phyloP scores from a whole-genome alignment of 2,329 filamentous ascomycete genomes.

The Fusarium nygamai region DNA sequence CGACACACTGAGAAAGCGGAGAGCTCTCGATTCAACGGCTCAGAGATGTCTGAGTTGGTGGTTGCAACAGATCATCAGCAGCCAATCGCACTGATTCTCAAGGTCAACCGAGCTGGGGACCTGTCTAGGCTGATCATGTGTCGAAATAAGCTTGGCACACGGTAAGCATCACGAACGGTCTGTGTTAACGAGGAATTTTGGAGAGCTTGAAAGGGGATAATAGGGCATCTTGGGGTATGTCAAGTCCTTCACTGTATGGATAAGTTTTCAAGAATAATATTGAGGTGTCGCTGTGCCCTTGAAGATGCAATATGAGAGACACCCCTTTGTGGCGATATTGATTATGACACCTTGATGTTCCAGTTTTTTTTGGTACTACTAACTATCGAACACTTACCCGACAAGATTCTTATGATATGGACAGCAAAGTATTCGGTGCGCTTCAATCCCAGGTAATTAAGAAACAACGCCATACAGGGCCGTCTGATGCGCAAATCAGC shows the following conservation, averaged over 20 bases:
- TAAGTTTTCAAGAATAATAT: not conserved
- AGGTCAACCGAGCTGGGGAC: conserved; percentile 33
- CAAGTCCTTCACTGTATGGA: not conserved
- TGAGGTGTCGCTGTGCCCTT: not conserved
- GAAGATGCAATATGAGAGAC: not conserved
- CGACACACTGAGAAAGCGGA: conserved; percentile 17
- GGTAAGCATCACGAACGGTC: conserved; percentile 11
- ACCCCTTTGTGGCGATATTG: conserved; percentile 22
- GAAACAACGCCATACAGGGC: not conserved
- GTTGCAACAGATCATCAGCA: conserved; percentile 26
- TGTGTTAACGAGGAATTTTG: conserved; percentile 1
- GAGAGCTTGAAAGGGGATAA: not conserved
- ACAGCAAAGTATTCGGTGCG: not conserved
- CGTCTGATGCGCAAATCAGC: not conserved
- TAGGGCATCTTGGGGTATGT: not conserved
- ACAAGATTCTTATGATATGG: not conserved
- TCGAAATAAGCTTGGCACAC: conserved; percentile 30
- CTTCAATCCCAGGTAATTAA: not conserved
- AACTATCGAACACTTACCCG: not conserved
- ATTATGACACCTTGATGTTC: conserved; percentile 23
- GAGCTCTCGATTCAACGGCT: conserved; percentile 26
- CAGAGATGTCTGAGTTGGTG: conserved; percentile 34
- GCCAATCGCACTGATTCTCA: conserved; percentile 35
- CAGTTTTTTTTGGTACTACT: conserved; percentile 14
- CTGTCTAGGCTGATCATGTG: conserved; percentile 35